These are phyloP conservation scores for Lecanicillium sp. DNA, from an alignment of 2,329 filamentous ascomycete genomes.

Conservation along the genomic window DNA sequence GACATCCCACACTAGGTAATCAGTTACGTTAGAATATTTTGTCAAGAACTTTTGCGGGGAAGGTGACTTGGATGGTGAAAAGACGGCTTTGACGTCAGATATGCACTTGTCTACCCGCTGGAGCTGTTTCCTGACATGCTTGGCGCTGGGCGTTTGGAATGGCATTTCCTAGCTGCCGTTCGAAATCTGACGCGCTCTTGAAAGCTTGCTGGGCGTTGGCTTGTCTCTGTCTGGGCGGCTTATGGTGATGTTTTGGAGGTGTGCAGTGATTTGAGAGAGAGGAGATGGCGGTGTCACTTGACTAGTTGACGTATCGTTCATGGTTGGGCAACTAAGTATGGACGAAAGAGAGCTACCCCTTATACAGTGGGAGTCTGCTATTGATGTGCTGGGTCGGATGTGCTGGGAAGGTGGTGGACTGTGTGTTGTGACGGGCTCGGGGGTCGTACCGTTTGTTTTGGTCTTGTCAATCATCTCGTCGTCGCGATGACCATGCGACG, in stretches of 20 bases:
- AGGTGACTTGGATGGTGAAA: slow-evolving; percentile 30
- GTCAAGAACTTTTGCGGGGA: slow-evolving; percentile 53
- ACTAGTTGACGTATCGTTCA: slow-evolving; percentile 27
- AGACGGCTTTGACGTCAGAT: slow-evolving; percentile 24
- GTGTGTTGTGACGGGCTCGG: slow-evolving; percentile 7
- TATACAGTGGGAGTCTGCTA: slow-evolving; percentile 16
- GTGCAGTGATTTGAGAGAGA: slow-evolving; percentile 16
- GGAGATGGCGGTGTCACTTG: slow-evolving; percentile 34
- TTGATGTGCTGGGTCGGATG: slow-evolving; percentile 18
- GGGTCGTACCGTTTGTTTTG: slow-evolving; percentile 27
- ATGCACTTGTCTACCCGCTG: slow-evolving; percentile 23
- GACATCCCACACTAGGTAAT: slow-evolving; percentile 68
- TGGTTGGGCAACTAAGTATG: slow-evolving; percentile 29
- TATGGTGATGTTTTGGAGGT: slow-evolving; percentile 19
- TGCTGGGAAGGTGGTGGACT: slow-evolving; percentile 16
- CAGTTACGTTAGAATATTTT: slow-evolving; percentile 63
- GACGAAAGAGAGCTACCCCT: slow-evolving; percentile 38
- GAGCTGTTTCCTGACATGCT: slow-evolving; percentile 21
- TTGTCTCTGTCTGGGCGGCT: slow-evolving; percentile 18
- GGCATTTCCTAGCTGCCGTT: slow-evolving; percentile 23
- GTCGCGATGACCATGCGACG: slow-evolving; percentile 32
- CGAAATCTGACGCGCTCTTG: slow-evolving; percentile 7
- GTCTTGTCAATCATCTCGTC: slow-evolving; percentile 28
- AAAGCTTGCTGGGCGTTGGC: neutral
- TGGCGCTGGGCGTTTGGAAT: slow-evolving; percentile 24